These are phyloP conservation scores for Neurospora hispaniola DNA, from an alignment of 495 filamentous ascomycete species.

Conservation along the genomic window DNA sequence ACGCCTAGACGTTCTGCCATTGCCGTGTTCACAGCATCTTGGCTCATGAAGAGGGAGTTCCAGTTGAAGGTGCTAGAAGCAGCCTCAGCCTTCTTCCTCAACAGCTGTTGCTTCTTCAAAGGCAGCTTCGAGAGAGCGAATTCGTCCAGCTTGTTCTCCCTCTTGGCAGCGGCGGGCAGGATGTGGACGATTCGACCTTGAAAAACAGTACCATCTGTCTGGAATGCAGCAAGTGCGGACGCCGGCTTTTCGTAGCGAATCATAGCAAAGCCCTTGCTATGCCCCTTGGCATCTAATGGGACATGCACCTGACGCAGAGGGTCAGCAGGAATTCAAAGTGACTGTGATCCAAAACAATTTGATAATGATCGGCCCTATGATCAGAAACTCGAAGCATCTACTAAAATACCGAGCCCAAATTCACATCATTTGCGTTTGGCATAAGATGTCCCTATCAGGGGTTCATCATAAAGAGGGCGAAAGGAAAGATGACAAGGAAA, in stretches of 20 bases:
- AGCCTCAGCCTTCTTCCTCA: constrained; percentile 71
- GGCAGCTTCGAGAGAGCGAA: constrained; percentile 79
- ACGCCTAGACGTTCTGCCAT: constrained; percentile 79
- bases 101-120: constrained; percentile 83
- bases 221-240: constrained; percentile 66
- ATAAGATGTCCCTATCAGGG: constrained; percentile 99
- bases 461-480: constrained; percentile 67
- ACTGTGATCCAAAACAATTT: constrained; percentile 10
- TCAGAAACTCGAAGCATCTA: constrained; percentile 49
- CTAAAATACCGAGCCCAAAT: constrained; percentile 52
- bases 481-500: constrained; percentile 15
- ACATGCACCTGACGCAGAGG: constrained; percentile 58
- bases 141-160: constrained; percentile 73
- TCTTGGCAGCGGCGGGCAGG: constrained; percentile 68
- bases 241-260: constrained; percentile 61
- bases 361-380: constrained; percentile 21
- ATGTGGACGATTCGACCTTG: constrained; percentile 89
- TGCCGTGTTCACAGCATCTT: constrained; percentile 90
- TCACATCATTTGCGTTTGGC: constrained; percentile 51
- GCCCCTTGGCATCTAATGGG: constrained; percentile 53
- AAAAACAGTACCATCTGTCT: constrained; percentile 71
- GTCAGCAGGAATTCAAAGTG: constrained; percentile 21
- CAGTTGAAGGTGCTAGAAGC: constrained; percentile 76
- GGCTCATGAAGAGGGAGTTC: constrained; percentile 97
- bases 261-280: constrained; percentile 82